Evolutionary conservation across 495 filamentous ascomycete species (phyloP).

Genomic region (Penicillium parvum): DNA sequence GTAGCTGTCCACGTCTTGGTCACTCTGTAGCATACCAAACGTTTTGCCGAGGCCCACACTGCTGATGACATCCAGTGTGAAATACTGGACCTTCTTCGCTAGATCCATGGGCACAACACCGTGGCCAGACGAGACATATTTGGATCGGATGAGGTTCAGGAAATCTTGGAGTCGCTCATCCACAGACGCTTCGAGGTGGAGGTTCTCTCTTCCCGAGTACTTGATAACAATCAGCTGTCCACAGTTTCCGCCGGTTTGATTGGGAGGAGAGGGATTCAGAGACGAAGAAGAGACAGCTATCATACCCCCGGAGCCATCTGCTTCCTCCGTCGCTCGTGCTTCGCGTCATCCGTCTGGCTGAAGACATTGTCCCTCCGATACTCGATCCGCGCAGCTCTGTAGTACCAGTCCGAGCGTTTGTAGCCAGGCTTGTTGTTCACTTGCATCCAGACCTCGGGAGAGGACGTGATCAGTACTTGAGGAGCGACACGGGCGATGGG

Average conservation of each 20-base stretch:
- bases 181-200: slow-evolving; percentile 27
- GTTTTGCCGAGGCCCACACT: slow-evolving; percentile 38
- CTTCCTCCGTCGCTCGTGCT: slow-evolving; percentile 21
- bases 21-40: slow-evolving; percentile 38
- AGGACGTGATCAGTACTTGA: slow-evolving; percentile 22
- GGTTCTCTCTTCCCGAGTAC: slow-evolving; percentile 43
- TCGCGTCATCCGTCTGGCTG: slow-evolving; percentile 21
- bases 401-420: slow-evolving; percentile 27
- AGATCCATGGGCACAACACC: slow-evolving; percentile 33
- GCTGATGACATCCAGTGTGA: slow-evolving; percentile 45
- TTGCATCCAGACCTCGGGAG: slow-evolving; percentile 23
- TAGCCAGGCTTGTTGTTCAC: slow-evolving; percentile 24
- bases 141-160: slow-evolving; percentile 22
- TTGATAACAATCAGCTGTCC: slow-evolving; percentile 11
- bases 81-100: slow-evolving; percentile 33
- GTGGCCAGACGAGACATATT: slow-evolving; percentile 25
- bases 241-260: neutral
- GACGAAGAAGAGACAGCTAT: neutral
- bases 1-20: slow-evolving; percentile 48
- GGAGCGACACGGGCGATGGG: slow-evolving; percentile 25
- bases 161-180: slow-evolving; percentile 27
- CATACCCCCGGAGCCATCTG: slow-evolving; percentile 27
- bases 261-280: neutral
- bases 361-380: slow-evolving; percentile 22
- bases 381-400: slow-evolving; percentile 17